Percentiles rank a stretch among this genome's conserved stretches.
Conservation (phyloP, 2,329 filamentous ascomycete species). For the Tolypocladium guangdongense region DNA sequence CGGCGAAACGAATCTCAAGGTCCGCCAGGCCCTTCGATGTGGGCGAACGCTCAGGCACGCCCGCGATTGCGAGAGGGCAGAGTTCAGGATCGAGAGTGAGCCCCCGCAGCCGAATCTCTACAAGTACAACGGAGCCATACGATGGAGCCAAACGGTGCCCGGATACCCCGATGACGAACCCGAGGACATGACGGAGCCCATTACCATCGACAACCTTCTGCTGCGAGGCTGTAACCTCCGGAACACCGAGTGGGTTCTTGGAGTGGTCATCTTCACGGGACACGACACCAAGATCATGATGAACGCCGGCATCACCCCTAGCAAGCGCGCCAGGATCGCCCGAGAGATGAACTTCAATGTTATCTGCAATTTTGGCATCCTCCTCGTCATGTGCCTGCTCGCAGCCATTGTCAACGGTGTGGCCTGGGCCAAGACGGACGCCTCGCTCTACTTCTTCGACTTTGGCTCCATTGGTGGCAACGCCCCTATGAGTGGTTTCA, state of each 20-base stretch:
- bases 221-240: conserved; percentile 86
- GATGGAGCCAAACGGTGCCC: conserved; percentile 67
- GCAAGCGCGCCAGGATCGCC: conserved; percentile 82
- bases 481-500: conserved; percentile 73
- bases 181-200: conserved; percentile 79
- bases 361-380: conserved; percentile 86
- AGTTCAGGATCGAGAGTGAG: conserved; percentile 86
- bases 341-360: conserved; percentile 96
- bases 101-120: conserved; percentile 88
- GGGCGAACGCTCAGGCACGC: conserved; percentile 77
- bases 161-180: conserved; percentile 50
- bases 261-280: conserved; percentile 87
- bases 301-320: conserved; percentile 91
- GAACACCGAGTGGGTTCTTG: conserved; percentile 93
- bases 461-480: conserved; percentile 70
- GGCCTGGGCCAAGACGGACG: conserved; percentile 64
- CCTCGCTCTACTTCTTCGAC: conserved; percentile 74
- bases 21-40: conserved; percentile 80
- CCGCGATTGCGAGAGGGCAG: conserved; percentile 78
- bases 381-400: conserved; percentile 81
- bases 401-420: conserved; percentile 77
- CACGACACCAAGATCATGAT: conserved; percentile 99
- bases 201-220: conserved; percentile 90
- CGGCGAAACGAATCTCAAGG: conserved; percentile 94
- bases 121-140: conserved; percentile 81